Evolutionary conservation across 2,329 filamentous ascomycete species (phyloP), one percentile per base, ranked within the genome.

Genomic region (Diaporthe amygdali): DNA sequence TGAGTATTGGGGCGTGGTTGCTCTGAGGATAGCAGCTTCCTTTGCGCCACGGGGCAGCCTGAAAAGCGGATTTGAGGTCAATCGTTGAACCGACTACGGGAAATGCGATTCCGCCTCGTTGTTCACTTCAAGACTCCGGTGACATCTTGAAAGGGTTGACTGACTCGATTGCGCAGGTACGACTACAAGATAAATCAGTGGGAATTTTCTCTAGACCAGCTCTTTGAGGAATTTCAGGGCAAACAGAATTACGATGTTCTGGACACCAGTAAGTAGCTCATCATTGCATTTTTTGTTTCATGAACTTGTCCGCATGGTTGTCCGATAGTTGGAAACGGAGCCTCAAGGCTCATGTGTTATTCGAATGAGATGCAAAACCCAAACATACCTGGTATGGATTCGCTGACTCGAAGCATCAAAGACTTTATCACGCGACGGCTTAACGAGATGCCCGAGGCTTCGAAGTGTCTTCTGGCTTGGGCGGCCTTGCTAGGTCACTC

Each of bases 391-490:
- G n/a, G 10, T 20, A 25, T 27, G 15, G 30, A 4, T 37, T 20
- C 2, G 25, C 37, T 59, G 55, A 59, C 55, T 17, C 25, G 34
- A 12, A n/a, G 37, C 12, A 30, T 44, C 8, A 27, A 59, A 59
- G 55, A 93, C 56, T 98, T 97, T 79, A 92, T 98, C 74, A 90
- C 91, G 0, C 91, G 91, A 75, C 89, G 94, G 17, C 84, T 98
- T 15, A 88, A 90, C 72, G 95, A 97, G 77, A 84, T 97, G 37
- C 93, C 95, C 1, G 76, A 87, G 30, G 89, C 92, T 15, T 90
- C 94, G n/a, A 89, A 93, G 63, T 90, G 92, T 6, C 92, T 98
- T 10, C 84, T 98, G 34, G 90, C 93, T 4, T 98, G 96, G 96
- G 94, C 93, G 15, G 92, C 95, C 0, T 84, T 98, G 34, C 82